phyloP scores from a whole-genome alignment of 2,329 filamentous ascomycete species.

The Pestalotiopsis sp. region DNA sequence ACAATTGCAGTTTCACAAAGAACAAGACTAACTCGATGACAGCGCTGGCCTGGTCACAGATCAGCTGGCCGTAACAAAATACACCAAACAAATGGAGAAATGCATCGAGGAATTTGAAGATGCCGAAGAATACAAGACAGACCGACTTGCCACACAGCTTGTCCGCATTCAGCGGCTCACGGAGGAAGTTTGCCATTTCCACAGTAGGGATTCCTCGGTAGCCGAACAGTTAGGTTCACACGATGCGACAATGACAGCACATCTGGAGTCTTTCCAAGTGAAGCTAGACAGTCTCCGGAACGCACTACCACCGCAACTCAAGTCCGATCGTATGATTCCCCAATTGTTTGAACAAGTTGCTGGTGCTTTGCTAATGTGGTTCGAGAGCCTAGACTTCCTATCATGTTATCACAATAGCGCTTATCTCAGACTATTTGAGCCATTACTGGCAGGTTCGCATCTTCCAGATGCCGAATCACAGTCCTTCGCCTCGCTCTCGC shows the following conservation, averaged over 20 bases:
- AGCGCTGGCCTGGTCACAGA: not conserved
- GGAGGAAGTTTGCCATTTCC: constrained; percentile 1
- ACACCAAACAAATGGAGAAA: not conserved
- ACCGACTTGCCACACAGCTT: constrained; percentile 4
- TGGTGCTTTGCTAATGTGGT: constrained; percentile 1
- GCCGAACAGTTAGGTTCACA: not conserved
- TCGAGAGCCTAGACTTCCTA: not conserved
- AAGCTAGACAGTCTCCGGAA: not conserved
- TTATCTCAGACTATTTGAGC: not conserved
- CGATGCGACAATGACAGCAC: not conserved
- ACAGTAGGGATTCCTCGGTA: not conserved
- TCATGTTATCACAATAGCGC: constrained; percentile 3
- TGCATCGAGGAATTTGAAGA: not conserved
- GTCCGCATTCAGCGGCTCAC: constrained; percentile 2
- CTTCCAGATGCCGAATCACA: not conserved
- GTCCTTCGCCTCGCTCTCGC: not conserved
- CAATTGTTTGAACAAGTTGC: not conserved
- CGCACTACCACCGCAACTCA: not conserved
- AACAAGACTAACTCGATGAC: not conserved
- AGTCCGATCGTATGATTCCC: not conserved
- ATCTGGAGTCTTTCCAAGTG: not conserved
- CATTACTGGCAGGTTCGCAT: not conserved
- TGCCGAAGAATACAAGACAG: not conserved
- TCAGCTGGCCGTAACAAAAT: not conserved
- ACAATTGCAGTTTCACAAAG: not conserved